phyloP scores from a whole-genome alignment of 2,329 filamentous ascomycete species.

The Aspergillus sp. region DNA sequence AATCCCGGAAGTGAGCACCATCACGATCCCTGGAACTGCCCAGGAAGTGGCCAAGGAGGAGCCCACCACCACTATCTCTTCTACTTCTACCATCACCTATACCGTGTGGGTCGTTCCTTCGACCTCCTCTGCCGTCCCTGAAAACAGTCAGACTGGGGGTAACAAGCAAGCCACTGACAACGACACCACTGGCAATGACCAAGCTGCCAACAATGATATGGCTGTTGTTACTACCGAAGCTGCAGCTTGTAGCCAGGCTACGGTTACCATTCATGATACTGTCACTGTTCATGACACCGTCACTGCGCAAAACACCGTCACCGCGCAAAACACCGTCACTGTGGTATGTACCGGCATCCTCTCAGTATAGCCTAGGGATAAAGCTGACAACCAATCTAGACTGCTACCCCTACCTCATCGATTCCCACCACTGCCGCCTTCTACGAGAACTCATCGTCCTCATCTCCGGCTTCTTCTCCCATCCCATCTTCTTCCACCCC shows the following conservation, averaged over 20 bases:
- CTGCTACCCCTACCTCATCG: conserved; percentile 3
- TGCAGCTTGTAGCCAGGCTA: conserved; percentile 11
- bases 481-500: not conserved
- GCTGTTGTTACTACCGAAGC: not conserved
- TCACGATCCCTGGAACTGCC: not conserved
- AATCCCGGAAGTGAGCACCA: not conserved
- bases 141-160: not conserved
- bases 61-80: conserved; percentile 22
- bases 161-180: not conserved
- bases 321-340: not conserved
- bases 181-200: not conserved
- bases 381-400: not conserved
- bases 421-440: not conserved
- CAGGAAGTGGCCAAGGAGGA: not conserved
- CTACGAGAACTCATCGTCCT: not conserved
- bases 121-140: conserved; percentile 5
- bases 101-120: conserved; percentile 18
- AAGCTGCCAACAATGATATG: not conserved
- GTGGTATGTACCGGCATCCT: conserved; percentile 19
- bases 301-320: conserved; percentile 9
- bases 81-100: conserved; percentile 24
- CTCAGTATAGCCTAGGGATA: too few species aligned
- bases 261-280: conserved; percentile 17
- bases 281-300: conserved; percentile 30
- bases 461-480: not conserved